Evolutionary conservation across 2,329 filamentous ascomycete genomes (phyloP), one percentile per base, ranked within the genome.

Genomic region (Pseudogymnoascus sp.): DNA sequence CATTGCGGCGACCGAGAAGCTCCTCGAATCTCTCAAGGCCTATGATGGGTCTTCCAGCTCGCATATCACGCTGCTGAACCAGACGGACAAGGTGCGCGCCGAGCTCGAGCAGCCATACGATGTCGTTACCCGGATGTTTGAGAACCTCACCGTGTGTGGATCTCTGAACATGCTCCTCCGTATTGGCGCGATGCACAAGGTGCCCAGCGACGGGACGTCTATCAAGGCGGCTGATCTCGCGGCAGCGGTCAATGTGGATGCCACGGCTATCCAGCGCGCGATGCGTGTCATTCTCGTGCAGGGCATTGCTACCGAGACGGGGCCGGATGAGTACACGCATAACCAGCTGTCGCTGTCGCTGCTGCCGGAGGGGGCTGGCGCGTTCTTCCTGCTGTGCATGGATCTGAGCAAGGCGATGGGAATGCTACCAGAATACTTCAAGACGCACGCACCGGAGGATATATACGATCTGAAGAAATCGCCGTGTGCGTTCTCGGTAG

Each of bases 261-360:
- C 65, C 4, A 73, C 74, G 12, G 70, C 72, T 18, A 71, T 77
- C 45, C 65, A 72, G 14, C 70, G 75, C 2, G 57, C 68, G 23
- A 71, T 74, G 66, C 74, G 73, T 7, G 68, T 75, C 4, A 67
- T 69, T 47, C 62, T 75, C 16, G 70, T 66, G 21, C 68, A 71
- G 62, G 74, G 74, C 18, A 64, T 75, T 40, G 72, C 72, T 42
- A 45, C 34, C 14, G 73, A 76, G 64, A 71, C 71, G 1, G 68
- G 65, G 0, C 67, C 70, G 1, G 69, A 73, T 64, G 66, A 66
- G 6, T 76, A 75, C 62, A 70, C 72, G 12, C 73, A 74, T 59
- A 76, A 75, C 31, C 63, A 66, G n/a, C 66, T 73, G 34, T 75
- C 73, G 0, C 69, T 66, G 26, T 65, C 69, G 5, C 67, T 74